phyloP scores from a whole-genome alignment of 179 eudicot species.

The Silene coronaria region DNA sequence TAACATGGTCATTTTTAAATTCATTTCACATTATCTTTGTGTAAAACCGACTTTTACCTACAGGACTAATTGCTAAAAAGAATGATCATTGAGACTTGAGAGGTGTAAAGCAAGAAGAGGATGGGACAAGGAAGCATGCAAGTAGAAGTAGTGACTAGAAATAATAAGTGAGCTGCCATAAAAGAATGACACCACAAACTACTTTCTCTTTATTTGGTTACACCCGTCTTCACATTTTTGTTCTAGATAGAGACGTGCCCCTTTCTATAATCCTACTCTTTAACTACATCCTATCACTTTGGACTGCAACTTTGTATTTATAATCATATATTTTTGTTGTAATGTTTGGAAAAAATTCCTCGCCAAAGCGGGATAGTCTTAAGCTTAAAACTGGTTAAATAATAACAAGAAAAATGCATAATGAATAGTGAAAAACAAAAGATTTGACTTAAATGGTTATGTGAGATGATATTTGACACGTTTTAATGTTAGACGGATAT shows the following conservation, averaged over 20 bases:
- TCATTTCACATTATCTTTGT: neutral
- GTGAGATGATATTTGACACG: too few species aligned
- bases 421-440: too few species aligned
- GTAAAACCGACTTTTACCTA: neutral
- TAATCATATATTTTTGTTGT: too few species aligned
- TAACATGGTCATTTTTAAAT: too few species aligned
- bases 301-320: neutral
- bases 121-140: neutral
- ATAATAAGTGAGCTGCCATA: neutral
- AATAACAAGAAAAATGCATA: too few species aligned
- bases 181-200: constrained; percentile 6
- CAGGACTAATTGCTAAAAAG: neutral
- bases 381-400: too few species aligned
- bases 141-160: neutral
- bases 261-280: neutral
- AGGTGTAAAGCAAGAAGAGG: neutral
- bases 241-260: neutral
- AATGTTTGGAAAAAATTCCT: too few species aligned
- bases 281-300: constrained; percentile 12
- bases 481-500: too few species aligned
- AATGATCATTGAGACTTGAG: neutral
- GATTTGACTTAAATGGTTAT: too few species aligned
- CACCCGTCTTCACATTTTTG: constrained; percentile 14
- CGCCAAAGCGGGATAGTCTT: too few species aligned
- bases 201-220: neutral